Evolutionary conservation across 495 filamentous ascomycete species (phyloP).

Genomic region (Xylaria telfairii): DNA sequence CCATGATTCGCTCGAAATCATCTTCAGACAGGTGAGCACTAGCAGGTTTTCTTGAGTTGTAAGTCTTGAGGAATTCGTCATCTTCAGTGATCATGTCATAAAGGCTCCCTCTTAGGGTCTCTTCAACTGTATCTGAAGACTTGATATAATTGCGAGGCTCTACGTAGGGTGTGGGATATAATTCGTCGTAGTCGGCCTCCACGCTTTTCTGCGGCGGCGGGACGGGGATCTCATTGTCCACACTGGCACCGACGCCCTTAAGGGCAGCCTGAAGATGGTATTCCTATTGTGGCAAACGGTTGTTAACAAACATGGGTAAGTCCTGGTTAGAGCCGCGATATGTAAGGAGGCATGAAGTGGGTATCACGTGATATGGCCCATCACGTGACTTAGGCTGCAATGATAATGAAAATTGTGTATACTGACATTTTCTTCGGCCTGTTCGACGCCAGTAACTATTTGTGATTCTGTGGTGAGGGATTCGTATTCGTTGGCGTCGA

Average conservation of each 20-base stretch:
- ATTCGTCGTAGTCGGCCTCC: constrained; percentile 79
- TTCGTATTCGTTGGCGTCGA: constrained; percentile 74
- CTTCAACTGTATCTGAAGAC: constrained; percentile 97
- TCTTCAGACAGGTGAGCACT: constrained; percentile 77
- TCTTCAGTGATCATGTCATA: constrained; percentile 96
- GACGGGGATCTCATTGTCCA: constrained; percentile 82
- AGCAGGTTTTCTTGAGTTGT: constrained; percentile 76
- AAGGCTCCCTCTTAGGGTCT: constrained; percentile 76
- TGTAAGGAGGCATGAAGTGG: constrained; percentile 26
- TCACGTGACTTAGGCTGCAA: constrained; percentile 45
- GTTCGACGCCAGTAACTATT: constrained; percentile 96
- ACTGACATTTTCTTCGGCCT: constrained; percentile 95
- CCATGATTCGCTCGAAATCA: constrained; percentile 93
- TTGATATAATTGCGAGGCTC: constrained; percentile 94
- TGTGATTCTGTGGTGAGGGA: constrained; percentile 61
- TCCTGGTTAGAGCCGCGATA: neutral
- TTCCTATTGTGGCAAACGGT: constrained; percentile 66
- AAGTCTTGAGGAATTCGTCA: constrained; percentile 78
- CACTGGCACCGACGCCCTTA: constrained; percentile 72
- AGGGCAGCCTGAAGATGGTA: constrained; percentile 96
- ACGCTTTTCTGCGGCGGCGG: constrained; percentile 76
- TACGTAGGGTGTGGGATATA: constrained; percentile 79
- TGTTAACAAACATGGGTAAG: constrained; percentile 7
- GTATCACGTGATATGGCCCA: constrained; percentile 55
- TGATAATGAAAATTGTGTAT: constrained; percentile 46